These are phyloP conservation scores for Mycena chlorophos DNA, from an alignment of 768 basidiomycete genomes.

Conservation along the genomic window DNA sequence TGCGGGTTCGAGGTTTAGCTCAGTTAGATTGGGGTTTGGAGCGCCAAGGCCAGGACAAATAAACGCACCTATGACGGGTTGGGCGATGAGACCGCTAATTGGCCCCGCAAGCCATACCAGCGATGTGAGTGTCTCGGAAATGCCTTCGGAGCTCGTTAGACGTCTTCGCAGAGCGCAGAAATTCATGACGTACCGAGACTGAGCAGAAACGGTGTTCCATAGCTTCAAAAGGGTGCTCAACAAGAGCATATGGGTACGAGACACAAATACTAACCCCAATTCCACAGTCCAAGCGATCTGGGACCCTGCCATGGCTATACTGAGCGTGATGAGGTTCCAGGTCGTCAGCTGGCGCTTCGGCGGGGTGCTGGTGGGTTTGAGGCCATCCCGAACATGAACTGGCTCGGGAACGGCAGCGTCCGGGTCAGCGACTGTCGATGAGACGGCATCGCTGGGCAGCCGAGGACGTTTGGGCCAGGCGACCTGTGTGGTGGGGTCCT, in stretches of 20 bases:
- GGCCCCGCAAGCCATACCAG: conserved; percentile 96
- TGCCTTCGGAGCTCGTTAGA: conserved; percentile 47
- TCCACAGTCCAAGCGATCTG: conserved; percentile 97
- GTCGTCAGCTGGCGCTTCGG: conserved; percentile 44
- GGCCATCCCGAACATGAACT: conserved; percentile 16
- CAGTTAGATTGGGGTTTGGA: not conserved
- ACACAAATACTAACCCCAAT: conserved; percentile 63
- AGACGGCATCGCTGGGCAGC: conserved; percentile 16
- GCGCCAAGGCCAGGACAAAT: conserved; percentile 28
- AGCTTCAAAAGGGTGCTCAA: conserved; percentile 49
- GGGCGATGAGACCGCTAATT: conserved; percentile 91
- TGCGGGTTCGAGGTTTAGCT: not conserved
- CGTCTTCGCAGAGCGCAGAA: not conserved
- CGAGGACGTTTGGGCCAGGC: conserved; percentile 60
- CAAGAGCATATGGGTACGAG: conserved; percentile 4
- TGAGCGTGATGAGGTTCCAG: conserved; percentile 79
- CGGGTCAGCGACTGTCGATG: conserved; percentile 13
- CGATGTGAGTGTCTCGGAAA: conserved; percentile 88
- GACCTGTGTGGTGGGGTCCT: conserved; percentile 79
- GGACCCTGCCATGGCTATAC: conserved; percentile 91
- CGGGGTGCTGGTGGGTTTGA: conserved; percentile 1
- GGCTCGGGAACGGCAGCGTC: not conserved
- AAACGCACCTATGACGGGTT: conserved; percentile 98
- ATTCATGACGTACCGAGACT: conserved; percentile 35
- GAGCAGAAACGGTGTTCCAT: conserved; percentile 92